Conservation (phyloP, 768 basidiomycete species). For the Chiua virens region DNA sequence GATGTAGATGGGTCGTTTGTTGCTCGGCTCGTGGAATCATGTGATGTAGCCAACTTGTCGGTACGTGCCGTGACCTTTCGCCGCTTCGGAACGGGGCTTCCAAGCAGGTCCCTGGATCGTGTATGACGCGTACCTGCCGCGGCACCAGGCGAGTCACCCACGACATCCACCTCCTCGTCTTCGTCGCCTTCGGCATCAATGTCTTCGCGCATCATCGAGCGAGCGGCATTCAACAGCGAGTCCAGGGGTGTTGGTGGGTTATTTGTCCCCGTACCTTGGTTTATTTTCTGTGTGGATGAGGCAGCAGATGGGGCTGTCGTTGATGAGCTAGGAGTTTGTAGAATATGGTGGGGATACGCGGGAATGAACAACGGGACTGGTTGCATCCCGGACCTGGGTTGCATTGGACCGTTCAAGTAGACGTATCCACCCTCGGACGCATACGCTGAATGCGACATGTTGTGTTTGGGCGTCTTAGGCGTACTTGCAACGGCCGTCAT, state of each 20-base stretch:
- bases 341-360: slow-evolving; percentile 26
- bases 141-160: slow-evolving; percentile 21
- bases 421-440: slow-evolving; percentile 26
- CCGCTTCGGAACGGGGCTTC: slow-evolving; percentile 42
- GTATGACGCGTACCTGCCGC: slow-evolving; percentile 30
- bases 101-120: slow-evolving; percentile 21
- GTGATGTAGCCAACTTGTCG: slow-evolving; percentile 10
- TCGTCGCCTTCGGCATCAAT: slow-evolving; percentile 31
- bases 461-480: slow-evolving; percentile 31
- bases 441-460: slow-evolving; percentile 27
- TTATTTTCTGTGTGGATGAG: slow-evolving; percentile 22
- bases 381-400: slow-evolving; percentile 26
- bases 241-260: slow-evolving; percentile 52
- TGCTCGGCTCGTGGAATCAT: slow-evolving; percentile 1
- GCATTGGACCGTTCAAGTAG: slow-evolving; percentile 29
- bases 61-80: slow-evolving; percentile 23
- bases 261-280: slow-evolving; percentile 13
- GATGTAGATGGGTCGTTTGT: neutral
- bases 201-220: slow-evolving; percentile 50
- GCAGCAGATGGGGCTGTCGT: slow-evolving; percentile 27
- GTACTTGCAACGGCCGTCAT: slow-evolving; percentile 19
- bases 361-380: slow-evolving; percentile 33
- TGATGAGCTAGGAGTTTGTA: slow-evolving; percentile 34
- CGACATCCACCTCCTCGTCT: slow-evolving; percentile 27
- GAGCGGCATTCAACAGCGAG: slow-evolving; percentile 60